These are phyloP conservation scores for Hypoxylon sp. DNA, from an alignment of 2,329 filamentous ascomycete species.

Conservation along the genomic window DNA sequence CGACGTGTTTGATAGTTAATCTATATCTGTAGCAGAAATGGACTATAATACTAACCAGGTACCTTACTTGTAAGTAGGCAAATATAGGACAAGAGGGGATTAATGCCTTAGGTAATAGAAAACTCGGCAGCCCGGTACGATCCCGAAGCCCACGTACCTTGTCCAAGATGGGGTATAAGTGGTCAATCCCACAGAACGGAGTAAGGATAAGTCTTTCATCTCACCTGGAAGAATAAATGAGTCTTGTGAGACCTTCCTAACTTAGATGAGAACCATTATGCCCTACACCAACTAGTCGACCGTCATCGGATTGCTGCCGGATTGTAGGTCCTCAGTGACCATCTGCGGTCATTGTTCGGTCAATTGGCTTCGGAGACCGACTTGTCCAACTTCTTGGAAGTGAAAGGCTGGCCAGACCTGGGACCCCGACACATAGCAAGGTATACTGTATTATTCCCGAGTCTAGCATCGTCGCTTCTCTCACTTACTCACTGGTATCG, in stretches of 20 bases:
- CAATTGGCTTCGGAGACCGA: slow-evolving; percentile 29
- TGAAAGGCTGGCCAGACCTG: slow-evolving; percentile 6
- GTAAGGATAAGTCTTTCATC: slow-evolving; percentile 11
- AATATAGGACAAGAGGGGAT: neutral
- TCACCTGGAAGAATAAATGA: slow-evolving; percentile 10
- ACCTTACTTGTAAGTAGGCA: neutral
- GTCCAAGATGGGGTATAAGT: neutral
- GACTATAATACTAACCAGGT: neutral
- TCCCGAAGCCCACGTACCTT: slow-evolving; percentile 5
- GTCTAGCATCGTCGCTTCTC: neutral
- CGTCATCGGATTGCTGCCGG: slow-evolving; percentile 28
- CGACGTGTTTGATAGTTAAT: neutral
- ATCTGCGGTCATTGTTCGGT: slow-evolving; percentile 30
- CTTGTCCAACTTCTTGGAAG: slow-evolving; percentile 1
- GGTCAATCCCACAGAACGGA: slow-evolving; percentile 9
- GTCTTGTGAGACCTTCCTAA: slow-evolving; percentile 39
- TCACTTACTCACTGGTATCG: neutral
- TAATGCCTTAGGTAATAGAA: slow-evolving; percentile 1
- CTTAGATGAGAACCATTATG: slow-evolving; percentile 8
- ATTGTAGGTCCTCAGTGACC: slow-evolving; percentile 11
- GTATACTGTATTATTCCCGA: neutral
- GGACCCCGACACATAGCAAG: neutral
- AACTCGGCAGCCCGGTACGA: slow-evolving; percentile 4
- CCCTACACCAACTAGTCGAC: slow-evolving; percentile 11
- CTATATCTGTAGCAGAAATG: neutral